A percentile compares a stretch with the other conserved stretches of the same genome.
Evolutionary conservation across 106 monocot genomes (phyloP).

Genomic region (Dendrobium chrysotoxum): DNA sequence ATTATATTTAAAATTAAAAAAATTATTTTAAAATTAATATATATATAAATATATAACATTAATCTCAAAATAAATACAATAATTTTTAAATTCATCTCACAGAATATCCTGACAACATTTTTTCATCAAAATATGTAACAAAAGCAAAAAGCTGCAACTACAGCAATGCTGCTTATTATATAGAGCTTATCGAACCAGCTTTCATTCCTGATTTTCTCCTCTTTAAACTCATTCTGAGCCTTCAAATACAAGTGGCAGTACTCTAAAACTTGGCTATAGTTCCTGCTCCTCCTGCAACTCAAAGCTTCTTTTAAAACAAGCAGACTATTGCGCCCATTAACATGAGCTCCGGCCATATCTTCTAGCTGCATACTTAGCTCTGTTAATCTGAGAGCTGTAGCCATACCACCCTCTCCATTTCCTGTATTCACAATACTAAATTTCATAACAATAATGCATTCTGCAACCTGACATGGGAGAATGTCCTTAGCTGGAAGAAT

Average conservation of each 20-base stretch:
- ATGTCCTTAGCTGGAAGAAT: constrained; percentile 42
- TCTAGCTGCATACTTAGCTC: constrained; percentile 53
- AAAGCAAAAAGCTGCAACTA: constrained; percentile 27
- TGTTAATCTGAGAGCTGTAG: constrained; percentile 23
- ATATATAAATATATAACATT: too few relatives aligned
- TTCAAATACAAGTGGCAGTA: constrained; percentile 37
- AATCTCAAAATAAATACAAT: too few relatives aligned
- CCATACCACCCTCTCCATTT: constrained; percentile 13
- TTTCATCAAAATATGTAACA: constrained; percentile 19
- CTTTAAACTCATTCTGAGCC: constrained; percentile 35
- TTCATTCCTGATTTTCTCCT: constrained; percentile 47
- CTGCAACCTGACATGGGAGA: constrained; percentile 41
- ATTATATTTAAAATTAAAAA: too few relatives aligned
- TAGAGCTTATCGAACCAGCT: constrained; percentile 37
- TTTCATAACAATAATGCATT: constrained; percentile 44
- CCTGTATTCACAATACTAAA: constrained; percentile 16
- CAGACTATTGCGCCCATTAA: constrained; percentile 43
- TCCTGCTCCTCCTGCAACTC: constrained; percentile 36
- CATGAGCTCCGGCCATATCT: constrained; percentile 40
- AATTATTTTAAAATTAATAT: too few relatives aligned
- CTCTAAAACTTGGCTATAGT: constrained; percentile 37
- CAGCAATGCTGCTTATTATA: constrained; percentile 25
- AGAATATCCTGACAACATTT: neutral
- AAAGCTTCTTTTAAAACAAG: constrained; percentile 40
- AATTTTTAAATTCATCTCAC: too few relatives aligned